phyloP scores from a whole-genome alignment of 371 early-diverging fungal species.

The Sporodiniella umbellata region DNA sequence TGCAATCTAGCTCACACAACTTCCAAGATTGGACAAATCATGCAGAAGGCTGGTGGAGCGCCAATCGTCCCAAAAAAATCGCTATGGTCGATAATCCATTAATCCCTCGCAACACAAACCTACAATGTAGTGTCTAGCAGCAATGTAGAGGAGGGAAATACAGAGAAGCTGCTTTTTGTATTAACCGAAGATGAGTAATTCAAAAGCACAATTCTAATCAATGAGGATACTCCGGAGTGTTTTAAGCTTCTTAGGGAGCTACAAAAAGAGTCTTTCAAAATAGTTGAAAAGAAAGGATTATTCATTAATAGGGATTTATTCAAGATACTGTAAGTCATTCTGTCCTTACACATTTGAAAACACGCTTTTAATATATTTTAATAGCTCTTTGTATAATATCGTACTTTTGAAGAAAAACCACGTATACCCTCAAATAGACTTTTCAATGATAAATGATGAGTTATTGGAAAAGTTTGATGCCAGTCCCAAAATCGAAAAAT shows the following conservation, averaged over 20 bases:
- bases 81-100: not conserved
- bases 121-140: constrained; percentile 10
- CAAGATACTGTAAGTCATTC: constrained; percentile 18
- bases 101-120: not conserved
- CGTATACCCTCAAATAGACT: constrained; percentile 19
- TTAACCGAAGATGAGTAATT: constrained; percentile 11
- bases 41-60: constrained; percentile 1
- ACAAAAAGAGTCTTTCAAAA: constrained; percentile 12
- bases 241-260: constrained; percentile 12
- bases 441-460: constrained; percentile 19
- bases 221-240: constrained; percentile 13
- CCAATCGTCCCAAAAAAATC: not conserved
- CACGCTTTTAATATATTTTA: constrained; percentile 17
- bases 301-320: constrained; percentile 16
- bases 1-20: not conserved
- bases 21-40: not conserved
- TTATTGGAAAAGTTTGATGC: constrained; percentile 11
- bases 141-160: constrained; percentile 9
- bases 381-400: constrained; percentile 20
- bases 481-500: constrained; percentile 15
- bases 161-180: constrained; percentile 13
- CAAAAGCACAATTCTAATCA: constrained; percentile 10
- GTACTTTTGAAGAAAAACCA: constrained; percentile 21
- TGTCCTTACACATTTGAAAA: constrained; percentile 14
- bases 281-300: constrained; percentile 13